Base-by-base conservation (phyloP, 2,329 filamentous ascomycete genomes). In the Magnaporthiopsis rhizophila region DNA sequence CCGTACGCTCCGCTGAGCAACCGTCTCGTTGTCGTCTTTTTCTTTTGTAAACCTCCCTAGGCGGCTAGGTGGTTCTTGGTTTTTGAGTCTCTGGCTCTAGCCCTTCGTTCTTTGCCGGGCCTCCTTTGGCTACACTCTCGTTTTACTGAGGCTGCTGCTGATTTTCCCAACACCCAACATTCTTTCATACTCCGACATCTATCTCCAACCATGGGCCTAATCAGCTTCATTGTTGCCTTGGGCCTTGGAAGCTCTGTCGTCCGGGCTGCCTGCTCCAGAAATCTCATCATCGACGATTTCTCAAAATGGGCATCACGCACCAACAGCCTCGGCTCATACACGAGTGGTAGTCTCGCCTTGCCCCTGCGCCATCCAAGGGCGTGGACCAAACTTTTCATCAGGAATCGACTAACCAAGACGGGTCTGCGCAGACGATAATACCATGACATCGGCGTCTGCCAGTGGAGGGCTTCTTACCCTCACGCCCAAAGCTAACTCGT, bases 401-500 rank as follows among this genome's bases (percentile, higher is more conserved):
- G 15, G 6, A 24, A 56, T 24, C 8, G 18, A 32, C 38, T 62
- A 53, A 56, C 45, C 38, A 50, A 32, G 13, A 30, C 45, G 5
- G 26, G n/a, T 24, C 3, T 7, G 28, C 2, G 12, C 66, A 83
- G 82, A 84, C 67, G 82, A 85, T 73, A 77, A 74, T 18, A 75
- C 76, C 65, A 83, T 82, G 75, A 74, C 73, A 7, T 71, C 67
- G 71, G 78, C 69, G 70, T 80, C 70, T 59, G 77, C 74, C 45
- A 73, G 73, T 18, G 73, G 73, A 18, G 78, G 79, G 60, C 77
- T 80, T 36, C 76, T 84, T 28, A 77, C 76, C 9, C 82, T 85
- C 72, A 80, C 77, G n/a, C 79, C 80, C 38, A 80, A 78, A 66
- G 69, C 74, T 21, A 69, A 68, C 32, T 79, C 81, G 15, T 85